These are phyloP conservation scores for Kodamaea derodonti DNA, from an alignment of 1,139 yeast species.

Conservation along the genomic window DNA sequence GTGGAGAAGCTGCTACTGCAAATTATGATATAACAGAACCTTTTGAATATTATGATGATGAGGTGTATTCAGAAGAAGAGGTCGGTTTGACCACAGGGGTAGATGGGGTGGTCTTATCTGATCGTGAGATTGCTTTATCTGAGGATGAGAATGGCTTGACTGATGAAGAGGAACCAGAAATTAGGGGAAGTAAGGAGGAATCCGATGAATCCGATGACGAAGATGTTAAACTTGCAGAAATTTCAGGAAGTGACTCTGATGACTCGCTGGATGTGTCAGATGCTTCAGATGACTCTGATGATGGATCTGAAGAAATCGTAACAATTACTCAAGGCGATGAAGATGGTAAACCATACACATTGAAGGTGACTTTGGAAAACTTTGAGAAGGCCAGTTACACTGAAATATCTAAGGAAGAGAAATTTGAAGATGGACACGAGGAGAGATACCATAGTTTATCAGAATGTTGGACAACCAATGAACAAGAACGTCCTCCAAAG, in stretches of 20 bases:
- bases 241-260: no score
- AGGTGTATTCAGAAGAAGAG: constrained; percentile 4
- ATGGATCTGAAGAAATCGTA: no score
- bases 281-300: background rate
- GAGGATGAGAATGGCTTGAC: constrained; percentile 3
- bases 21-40: background rate
- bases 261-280: no score
- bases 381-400: no score
- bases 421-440: constrained; percentile 4
- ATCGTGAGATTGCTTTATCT: no score
- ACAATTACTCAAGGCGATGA: constrained; percentile 5
- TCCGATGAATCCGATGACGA: constrained; percentile 3
- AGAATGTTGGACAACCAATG: background rate
- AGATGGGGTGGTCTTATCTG: no score
- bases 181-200: constrained; percentile 4
- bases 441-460: background rate
- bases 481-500: no score
- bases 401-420: no score
- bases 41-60: constrained; percentile 3
- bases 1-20: background rate
- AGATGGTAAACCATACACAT: constrained; percentile 1
- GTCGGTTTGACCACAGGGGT: no score
- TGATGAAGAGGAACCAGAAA: constrained; percentile 6
- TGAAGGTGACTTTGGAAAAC: constrained; percentile 1
- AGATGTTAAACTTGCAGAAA: no score